These are phyloP conservation scores for Penicillium bovifimosum DNA, from an alignment of 495 filamentous ascomycete genomes.

Conservation along the genomic window DNA sequence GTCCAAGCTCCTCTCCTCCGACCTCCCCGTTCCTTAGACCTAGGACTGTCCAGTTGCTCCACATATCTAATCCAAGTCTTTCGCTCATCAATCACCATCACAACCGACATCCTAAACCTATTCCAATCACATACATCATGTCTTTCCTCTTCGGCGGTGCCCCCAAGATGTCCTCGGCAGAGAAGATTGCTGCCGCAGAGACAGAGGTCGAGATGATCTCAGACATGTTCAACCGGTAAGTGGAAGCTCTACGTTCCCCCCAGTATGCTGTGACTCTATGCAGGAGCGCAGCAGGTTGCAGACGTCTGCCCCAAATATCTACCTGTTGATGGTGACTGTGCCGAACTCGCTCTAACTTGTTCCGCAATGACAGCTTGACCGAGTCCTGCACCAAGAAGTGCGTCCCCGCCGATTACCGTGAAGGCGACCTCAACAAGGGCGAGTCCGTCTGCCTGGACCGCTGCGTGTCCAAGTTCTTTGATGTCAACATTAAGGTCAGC, in stretches of 20 bases:
- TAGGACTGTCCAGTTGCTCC: not conserved
- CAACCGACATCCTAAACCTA: not conserved
- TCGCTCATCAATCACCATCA: constrained; percentile 1
- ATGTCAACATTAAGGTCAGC: constrained; percentile 90
- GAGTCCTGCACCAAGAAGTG: constrained; percentile 91
- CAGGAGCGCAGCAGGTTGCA: not conserved
- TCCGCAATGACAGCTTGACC: constrained; percentile 55
- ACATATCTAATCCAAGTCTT: not conserved
- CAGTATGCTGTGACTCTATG: not conserved
- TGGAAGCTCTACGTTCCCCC: not conserved
- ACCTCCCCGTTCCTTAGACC: constrained; percentile 10
- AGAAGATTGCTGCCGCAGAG: constrained; percentile 94
- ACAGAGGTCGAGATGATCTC: constrained; percentile 88
- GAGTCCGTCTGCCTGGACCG: constrained; percentile 96
- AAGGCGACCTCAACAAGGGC: constrained; percentile 95
- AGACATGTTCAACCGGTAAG: constrained; percentile 92
- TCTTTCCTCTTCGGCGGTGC: constrained; percentile 87
- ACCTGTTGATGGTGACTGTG: not conserved
- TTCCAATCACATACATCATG: constrained; percentile 52
- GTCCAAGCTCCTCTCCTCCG: constrained; percentile 34
- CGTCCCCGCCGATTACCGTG: constrained; percentile 83
- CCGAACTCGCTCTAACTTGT: not conserved
- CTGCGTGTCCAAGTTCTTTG: constrained; percentile 96
- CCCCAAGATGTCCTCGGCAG: constrained; percentile 83
- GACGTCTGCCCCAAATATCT: not conserved